Base-by-base conservation (phyloP, 176 grass and related monocot species). In the Hsuehochloa calcarea region DNA sequence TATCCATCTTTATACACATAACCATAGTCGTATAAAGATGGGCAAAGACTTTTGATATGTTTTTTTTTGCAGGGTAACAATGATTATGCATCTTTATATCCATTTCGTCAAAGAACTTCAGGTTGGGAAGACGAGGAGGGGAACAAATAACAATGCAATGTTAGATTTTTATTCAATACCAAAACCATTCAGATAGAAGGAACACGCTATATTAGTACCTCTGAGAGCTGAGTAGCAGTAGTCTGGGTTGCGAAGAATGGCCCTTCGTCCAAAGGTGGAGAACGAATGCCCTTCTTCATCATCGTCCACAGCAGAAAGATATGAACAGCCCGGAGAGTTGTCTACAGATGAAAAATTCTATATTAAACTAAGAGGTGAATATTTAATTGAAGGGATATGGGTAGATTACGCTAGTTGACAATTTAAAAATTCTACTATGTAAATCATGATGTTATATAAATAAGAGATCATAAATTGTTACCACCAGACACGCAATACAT, bases 71-170 rank as follows among this genome's bases (percentile, higher is more conserved):
- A n/a, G n/a, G n/a, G n/a, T n/a, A n/a, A n/a, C n/a, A n/a, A n/a
- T n/a, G n/a, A n/a, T n/a, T n/a, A n/a, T n/a, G n/a, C n/a, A n/a
- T n/a, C n/a, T n/a, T n/a, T n/a, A n/a, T n/a, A 80, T 99, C 96
- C 93, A 99, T 99, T 83, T 87, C 96, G 55, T 95, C 95, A 82
- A 95, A 98, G 75, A 95, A 90, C 93, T 93, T 89, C 31, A 93
- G 31, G 80, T 67, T 23, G n/a, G 40, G 72, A 77, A 55, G 12
- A 49, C 0, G 6, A 56, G 35, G 1, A 4, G 15, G 34, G 26
- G 43, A 68, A 83, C n/a, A 85, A 61, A 74, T 58, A 82, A 69
- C 1, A 95, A 80, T 12, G 6, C 41, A 81, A 75, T 83, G 85
- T 88, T 56, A 88, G 60, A 25, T 78, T 70, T 7, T 75, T 44